Percentiles rank a stretch among this genome's conserved stretches.
phyloP scores from a whole-genome alignment of 2,329 filamentous ascomycete genomes.

The Colletotrichum cereale region DNA sequence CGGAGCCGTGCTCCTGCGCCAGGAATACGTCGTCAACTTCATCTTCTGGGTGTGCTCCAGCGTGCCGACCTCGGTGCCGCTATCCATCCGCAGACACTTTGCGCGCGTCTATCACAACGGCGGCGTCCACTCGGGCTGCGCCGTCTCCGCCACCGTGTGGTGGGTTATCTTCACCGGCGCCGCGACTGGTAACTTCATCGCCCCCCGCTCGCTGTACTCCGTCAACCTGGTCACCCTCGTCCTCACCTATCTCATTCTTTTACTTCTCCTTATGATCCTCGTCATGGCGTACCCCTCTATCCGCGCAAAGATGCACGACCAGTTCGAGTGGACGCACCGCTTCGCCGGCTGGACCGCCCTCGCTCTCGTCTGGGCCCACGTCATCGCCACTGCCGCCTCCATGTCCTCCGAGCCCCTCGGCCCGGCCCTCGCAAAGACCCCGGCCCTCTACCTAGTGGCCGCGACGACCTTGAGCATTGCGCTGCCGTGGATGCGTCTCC shows the following conservation, averaged over 20 bases:
- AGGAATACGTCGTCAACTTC: conserved; percentile 66
- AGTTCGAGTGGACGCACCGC: conserved; percentile 78
- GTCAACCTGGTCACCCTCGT: conserved; percentile 54
- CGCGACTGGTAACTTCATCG: conserved; percentile 49
- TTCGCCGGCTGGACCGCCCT: conserved; percentile 78
- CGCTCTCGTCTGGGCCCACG: conserved; percentile 73
- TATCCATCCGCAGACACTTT: conserved; percentile 60
- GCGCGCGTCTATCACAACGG: conserved; percentile 67
- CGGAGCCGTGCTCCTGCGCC: conserved; percentile 63
- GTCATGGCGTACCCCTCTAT: conserved; percentile 73
- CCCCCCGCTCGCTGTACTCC: conserved; percentile 43
- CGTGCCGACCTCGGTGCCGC: conserved; percentile 59
- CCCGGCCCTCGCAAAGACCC: conserved; percentile 52
- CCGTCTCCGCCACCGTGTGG: conserved; percentile 63
- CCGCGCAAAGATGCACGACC: conserved; percentile 73
- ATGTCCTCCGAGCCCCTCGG: conserved; percentile 53
- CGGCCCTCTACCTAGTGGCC: conserved; percentile 75
- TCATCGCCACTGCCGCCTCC: conserved; percentile 63
- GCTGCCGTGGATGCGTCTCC: conserved; percentile 80
- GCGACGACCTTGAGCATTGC: conserved; percentile 74
- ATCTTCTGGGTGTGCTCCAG: conserved; percentile 62
- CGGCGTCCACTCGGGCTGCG: conserved; percentile 64
- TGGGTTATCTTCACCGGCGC: conserved; percentile 57
- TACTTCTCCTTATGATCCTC: conserved; percentile 70
- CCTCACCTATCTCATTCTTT: conserved; percentile 69